These are phyloP conservation scores for Lachancea nothofagi DNA, from an alignment of 805 yeast genomes.

Conservation along the genomic window DNA sequence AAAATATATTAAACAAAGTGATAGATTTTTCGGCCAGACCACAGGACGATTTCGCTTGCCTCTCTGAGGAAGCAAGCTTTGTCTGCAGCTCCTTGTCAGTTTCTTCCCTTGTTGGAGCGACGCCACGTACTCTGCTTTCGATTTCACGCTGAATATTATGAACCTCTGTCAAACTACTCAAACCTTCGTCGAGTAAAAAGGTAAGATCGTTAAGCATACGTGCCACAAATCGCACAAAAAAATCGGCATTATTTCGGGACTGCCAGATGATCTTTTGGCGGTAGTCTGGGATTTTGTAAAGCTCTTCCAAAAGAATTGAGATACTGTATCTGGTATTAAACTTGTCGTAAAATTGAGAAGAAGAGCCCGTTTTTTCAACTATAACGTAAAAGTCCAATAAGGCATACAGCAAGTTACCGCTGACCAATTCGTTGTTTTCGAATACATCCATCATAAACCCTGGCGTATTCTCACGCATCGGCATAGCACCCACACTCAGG, in stretches of 20 bases:
- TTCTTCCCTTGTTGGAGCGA: conserved; percentile 40
- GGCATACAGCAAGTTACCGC: conserved; percentile 67
- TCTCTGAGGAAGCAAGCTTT: conserved; percentile 58
- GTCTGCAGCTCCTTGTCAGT: conserved; percentile 55
- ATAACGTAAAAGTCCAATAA: conserved; percentile 86
- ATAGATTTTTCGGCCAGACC: conserved; percentile 80
- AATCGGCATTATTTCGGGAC: conserved; percentile 64
- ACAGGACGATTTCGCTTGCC: conserved; percentile 75
- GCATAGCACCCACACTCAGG: conserved; percentile 66
- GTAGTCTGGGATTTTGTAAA: conserved; percentile 73
- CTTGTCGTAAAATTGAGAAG: conserved; percentile 92
- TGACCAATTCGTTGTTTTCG: conserved; percentile 56
- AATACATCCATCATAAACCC: conserved; percentile 72
- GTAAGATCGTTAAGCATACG: conserved; percentile 94
- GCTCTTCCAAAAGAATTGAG: conserved; percentile 70
- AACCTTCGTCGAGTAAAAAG: conserved; percentile 82
- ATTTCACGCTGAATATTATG: conserved; percentile 69
- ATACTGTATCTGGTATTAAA: conserved; percentile 87
- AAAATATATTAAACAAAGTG: conserved; percentile 70
- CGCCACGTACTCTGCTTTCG: conserved; percentile 39
- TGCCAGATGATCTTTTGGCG: conserved; percentile 63
- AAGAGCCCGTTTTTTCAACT: conserved; percentile 93
- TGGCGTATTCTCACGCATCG: conserved; percentile 48
- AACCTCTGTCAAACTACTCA: conserved; percentile 70
- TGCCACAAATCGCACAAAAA: conserved; percentile 89